A percentile compares a stretch with the other conserved stretches of the same genome.
Evolutionary conservation across 2,329 filamentous ascomycete species (phyloP).

Genomic region (Colletotrichum godetiae): DNA sequence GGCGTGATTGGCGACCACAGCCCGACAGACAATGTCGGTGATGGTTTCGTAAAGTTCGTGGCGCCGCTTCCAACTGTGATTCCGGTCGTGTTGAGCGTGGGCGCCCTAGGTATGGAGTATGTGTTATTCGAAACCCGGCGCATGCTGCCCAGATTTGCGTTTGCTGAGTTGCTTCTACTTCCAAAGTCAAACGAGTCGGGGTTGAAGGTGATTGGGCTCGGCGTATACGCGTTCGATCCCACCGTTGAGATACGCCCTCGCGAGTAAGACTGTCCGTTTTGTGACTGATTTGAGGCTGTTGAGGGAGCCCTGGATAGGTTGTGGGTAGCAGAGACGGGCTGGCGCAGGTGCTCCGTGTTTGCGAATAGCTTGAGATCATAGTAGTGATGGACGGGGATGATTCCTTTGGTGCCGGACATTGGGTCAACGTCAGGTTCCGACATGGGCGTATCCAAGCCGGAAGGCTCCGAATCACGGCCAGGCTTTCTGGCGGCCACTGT

Average conservation of each 20-base stretch:
- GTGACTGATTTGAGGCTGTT: constrained; percentile 47
- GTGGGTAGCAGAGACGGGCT: constrained; percentile 48
- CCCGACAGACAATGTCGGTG: constrained; percentile 56
- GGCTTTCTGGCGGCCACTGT: constrained; percentile 83
- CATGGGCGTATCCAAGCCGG: constrained; percentile 38
- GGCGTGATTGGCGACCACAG: constrained; percentile 58
- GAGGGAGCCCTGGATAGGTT: constrained; percentile 43
- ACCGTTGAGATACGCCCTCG: constrained; percentile 50
- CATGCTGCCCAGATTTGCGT: constrained; percentile 50
- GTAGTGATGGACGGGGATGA: constrained; percentile 65
- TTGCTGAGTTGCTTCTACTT: constrained; percentile 59
- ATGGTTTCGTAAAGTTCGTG: constrained; percentile 46
- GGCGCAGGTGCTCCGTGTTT: constrained; percentile 78
- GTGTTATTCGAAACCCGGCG: constrained; percentile 43
- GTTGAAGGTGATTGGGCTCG: constrained; percentile 47
- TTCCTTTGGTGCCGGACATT: constrained; percentile 37
- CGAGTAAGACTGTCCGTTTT: constrained; percentile 42
- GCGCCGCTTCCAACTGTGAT: constrained; percentile 54
- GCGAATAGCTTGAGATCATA: constrained; percentile 83
- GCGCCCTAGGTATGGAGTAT: constrained; percentile 37
- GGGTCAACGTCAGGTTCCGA: constrained; percentile 37
- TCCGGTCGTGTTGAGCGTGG: constrained; percentile 46
- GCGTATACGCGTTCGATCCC: constrained; percentile 17
- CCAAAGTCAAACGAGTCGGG: constrained; percentile 50
- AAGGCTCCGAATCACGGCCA: constrained; percentile 46